Base-by-base conservation (phyloP, 1,284 basidiomycete species). In the Quambalaria eucalypti region DNA sequence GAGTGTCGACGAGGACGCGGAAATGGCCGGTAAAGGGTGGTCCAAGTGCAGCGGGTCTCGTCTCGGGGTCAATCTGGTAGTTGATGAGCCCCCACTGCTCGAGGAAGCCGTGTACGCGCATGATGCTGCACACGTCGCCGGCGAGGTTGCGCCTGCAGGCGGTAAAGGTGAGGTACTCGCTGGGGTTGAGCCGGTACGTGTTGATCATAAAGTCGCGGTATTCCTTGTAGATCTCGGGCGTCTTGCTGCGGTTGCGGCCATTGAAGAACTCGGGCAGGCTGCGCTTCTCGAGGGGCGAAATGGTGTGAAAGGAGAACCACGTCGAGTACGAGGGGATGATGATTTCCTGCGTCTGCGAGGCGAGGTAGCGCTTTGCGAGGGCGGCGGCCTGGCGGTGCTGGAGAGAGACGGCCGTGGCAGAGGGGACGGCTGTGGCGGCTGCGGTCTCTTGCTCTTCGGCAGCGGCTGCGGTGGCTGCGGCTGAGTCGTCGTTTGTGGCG, bases 131-230 rank as follows among this genome's bases (percentile, higher is more conserved):
- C 8, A 98, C 93, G 76, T 99, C 93, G 54, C 95, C 95, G 2
- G 93, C 93, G 59, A 99, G 78, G 77, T 98, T 98, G 62, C 95
- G 80, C 69, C 93, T 79, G 74, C 93, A 99, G 1, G 93, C 93
- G 1, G 93, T 99, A 59, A 98, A 90, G 7, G 95, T 99, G 55
- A 99, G 82, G 73, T 99, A 99, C 77, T 99, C 93, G 40, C 84
- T 84, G 0, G 93, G 95, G 62, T 95, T 84, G 49, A 99, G 81
- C 42, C 93, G 82, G 78, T 97, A 98, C 2, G 93, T 93, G 79
- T 99, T 96, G 77, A 99, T 85, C 90, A 99, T 99, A 71, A 99
- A 99, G 81, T 99, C 93, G 61, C 93, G 85, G 76, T 99, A 99
- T 77, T 97, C 93, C 78, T 97, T 98, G 82, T 98, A 99, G 65